Evolutionary conservation across 306 rosid genomes (phyloP), one percentile per base, ranked within the genome.

Genomic region (Potentilla sterilis): DNA sequence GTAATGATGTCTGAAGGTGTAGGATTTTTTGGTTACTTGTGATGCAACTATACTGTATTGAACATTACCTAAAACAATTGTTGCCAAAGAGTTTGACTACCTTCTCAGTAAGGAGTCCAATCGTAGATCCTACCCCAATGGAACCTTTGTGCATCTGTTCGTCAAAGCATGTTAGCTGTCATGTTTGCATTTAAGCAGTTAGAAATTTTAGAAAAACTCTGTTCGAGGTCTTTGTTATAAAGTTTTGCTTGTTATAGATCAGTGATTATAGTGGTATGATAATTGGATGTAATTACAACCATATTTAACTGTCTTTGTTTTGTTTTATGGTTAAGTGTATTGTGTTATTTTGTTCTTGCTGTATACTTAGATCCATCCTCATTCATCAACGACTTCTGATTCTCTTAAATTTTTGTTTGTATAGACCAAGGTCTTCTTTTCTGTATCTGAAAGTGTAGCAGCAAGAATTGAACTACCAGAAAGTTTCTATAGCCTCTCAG

Each of bases 391-490:
- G 22, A 6, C 28, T 81, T 69, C 66, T 48, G 32, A 41, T 75
- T 78, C 69, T 38, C 67, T 55, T 34, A 16, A 24, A 43, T 48
- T 73, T 74, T 46, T 32, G 63, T 57, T 55, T n/a, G 58, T n/a
- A 47, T 58, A 95, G 98, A 89, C 84, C 51, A 90, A 85, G 85
- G 97, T 96, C 76, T 96, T 96, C 96, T 96, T 92, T 81, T 88
- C 99, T 19, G 97, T 92, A 74, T 80, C 99, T 12, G 99, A 92
- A 80, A 89, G 86, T 19, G 73, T 87, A 48, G 99, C 99, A 7
- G 89, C 99, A 35, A 87, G 79, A 85, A 96, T 96, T 75, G 92
- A 84, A 84, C 81, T 96, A 42, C 99, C 98, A 3, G 99, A 91
- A 73, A 89, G 93, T 61, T 96, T 96, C 84, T 96, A 85, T 73